Base-by-base conservation (phyloP, 192 early-diverging fungal species). In the Linnemannia hyalina region DNA sequence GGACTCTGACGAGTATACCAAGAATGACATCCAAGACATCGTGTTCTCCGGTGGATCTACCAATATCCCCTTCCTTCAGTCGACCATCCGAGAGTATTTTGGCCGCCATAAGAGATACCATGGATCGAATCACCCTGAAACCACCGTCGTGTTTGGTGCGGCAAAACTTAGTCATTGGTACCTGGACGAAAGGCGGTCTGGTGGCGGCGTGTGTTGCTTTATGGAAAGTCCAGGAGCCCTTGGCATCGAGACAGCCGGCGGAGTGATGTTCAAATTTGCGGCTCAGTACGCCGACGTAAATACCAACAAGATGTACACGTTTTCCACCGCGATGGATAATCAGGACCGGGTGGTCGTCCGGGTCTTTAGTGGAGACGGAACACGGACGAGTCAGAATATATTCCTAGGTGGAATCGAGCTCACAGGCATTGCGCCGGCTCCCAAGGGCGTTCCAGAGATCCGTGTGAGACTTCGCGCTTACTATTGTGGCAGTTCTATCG, bases 261-360 rank as follows among this genome's bases (percentile, higher is more conserved):
- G 97, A 89, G 95, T 96, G 74, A 97, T 98, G 87, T 97, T 96
- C 74, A 94, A 94, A 49, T 90, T 97, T 68, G 97, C 97, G 90
- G 94, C 92, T 89, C 93, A 96, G 97, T 91, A 0, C 0, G 0
- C 10, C 7, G 69, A 2, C 20, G 16, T 54, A 4, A 96, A 96
- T 75, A 96, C 96, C 91, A 97, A 98, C 93, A 98, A 97, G 90
- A 92, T 93, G 69, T 96, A 97, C 90, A 92, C 95, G 77, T 98
- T 98, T 94, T 97, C 97, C 75, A 98, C 97, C 75, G 95, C 97
- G n/a, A 96, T 95, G 68, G 97, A 98, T 77, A 96, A 95, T 11
- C 97, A 98, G 85, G 97, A 95, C 68, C 94, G 96, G 68, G 96
- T 98, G 49, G 95, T 95, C 83, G 96, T 98, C 90, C 95, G 94